Percentiles rank a stretch among this genome's conserved stretches.
Evolutionary conservation across 108 stramenopile genomes (phyloP).

Genomic region (Stephanodiscus minutulus): DNA sequence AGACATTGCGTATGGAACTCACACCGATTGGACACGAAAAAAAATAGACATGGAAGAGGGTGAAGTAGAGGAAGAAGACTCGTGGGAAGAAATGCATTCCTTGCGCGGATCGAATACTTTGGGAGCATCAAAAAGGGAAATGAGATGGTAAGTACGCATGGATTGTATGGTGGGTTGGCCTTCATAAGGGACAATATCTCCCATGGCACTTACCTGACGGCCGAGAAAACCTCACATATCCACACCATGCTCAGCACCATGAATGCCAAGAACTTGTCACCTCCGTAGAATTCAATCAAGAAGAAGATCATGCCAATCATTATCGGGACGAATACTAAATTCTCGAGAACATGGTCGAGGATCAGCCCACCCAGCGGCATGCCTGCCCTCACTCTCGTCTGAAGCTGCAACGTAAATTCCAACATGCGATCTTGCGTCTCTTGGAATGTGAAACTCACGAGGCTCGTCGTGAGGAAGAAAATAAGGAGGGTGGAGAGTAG

Average conservation of each 20-base stretch:
- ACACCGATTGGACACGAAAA: slow-evolving; percentile 89
- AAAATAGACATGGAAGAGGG: slow-evolving; percentile 92
- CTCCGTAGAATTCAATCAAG: slow-evolving; percentile 88
- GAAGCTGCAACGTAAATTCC: slow-evolving; percentile 86
- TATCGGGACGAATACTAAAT: slow-evolving; percentile 90
- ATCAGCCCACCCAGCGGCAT: slow-evolving; percentile 65
- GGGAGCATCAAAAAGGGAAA: background rate
- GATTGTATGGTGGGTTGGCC: background rate
- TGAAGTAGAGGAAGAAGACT: slow-evolving; percentile 88
- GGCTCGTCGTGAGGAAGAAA: slow-evolving; percentile 89
- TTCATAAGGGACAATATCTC: background rate
- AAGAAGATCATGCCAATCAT: slow-evolving; percentile 96
- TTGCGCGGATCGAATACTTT: slow-evolving; percentile 58
- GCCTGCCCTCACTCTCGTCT: slow-evolving; percentile 57
- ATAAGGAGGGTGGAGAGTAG: slow-evolving; percentile 83
- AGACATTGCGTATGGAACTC: background rate
- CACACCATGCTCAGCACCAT: slow-evolving; percentile 88
- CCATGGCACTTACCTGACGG: slow-evolving; percentile 59
- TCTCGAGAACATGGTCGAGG: slow-evolving; percentile 70
- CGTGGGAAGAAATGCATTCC: slow-evolving; percentile 88
- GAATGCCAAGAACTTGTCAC: slow-evolving; percentile 91
- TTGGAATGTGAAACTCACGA: slow-evolving; percentile 88
- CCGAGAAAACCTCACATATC: slow-evolving; percentile 92
- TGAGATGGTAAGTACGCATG: slow-evolving; percentile 22
- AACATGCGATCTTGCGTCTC: slow-evolving; percentile 98